Percentiles rank a stretch among this genome's conserved stretches.
Evolutionary conservation across 2,329 filamentous ascomycete species (phyloP).

Genomic region (Ustilaginoidea virens): DNA sequence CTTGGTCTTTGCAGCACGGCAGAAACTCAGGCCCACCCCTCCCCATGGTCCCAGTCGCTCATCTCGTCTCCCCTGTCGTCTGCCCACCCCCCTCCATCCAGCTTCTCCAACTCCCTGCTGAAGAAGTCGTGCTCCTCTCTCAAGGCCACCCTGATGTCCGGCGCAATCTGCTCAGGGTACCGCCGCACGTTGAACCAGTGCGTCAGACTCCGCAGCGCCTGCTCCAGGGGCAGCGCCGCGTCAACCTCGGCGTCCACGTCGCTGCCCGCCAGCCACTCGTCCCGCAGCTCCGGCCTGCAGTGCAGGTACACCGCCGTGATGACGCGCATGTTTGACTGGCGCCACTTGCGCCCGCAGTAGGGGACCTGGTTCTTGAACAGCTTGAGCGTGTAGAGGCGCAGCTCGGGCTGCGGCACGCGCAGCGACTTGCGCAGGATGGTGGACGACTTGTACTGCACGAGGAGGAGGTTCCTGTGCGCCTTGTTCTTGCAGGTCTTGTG

Average conservation of each 20-base stretch:
- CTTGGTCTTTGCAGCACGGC: no score
- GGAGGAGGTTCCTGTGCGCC: slow-evolving; percentile 80
- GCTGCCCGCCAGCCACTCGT: slow-evolving; percentile 86
- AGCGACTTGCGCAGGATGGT: slow-evolving; percentile 85
- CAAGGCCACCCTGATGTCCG: slow-evolving; percentile 39
- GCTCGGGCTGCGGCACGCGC: slow-evolving; percentile 72
- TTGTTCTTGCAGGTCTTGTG: slow-evolving; percentile 96
- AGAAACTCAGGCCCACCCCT: slow-evolving; percentile 14
- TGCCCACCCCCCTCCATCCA: slow-evolving; percentile 36
- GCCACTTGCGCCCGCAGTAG: slow-evolving; percentile 96
- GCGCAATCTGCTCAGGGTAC: slow-evolving; percentile 65
- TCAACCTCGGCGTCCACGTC: slow-evolving; percentile 92
- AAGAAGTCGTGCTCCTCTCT: slow-evolving; percentile 71
- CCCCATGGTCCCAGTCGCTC: slow-evolving; percentile 18
- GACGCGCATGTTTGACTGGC: slow-evolving; percentile 94
- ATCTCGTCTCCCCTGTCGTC: slow-evolving; percentile 22
- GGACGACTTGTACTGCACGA: slow-evolving; percentile 90
- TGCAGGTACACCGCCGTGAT: slow-evolving; percentile 95
- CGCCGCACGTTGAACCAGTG: slow-evolving; percentile 85
- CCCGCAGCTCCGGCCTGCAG: slow-evolving; percentile 78
- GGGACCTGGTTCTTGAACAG: slow-evolving; percentile 98
- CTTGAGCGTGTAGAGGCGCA: slow-evolving; percentile 90
- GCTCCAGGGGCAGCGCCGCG: slow-evolving; percentile 79
- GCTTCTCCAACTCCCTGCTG: slow-evolving; percentile 57
- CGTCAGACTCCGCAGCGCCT: slow-evolving; percentile 74